These are phyloP conservation scores for Lentinula aciculospora DNA, from an alignment of 768 basidiomycete genomes.

Conservation along the genomic window DNA sequence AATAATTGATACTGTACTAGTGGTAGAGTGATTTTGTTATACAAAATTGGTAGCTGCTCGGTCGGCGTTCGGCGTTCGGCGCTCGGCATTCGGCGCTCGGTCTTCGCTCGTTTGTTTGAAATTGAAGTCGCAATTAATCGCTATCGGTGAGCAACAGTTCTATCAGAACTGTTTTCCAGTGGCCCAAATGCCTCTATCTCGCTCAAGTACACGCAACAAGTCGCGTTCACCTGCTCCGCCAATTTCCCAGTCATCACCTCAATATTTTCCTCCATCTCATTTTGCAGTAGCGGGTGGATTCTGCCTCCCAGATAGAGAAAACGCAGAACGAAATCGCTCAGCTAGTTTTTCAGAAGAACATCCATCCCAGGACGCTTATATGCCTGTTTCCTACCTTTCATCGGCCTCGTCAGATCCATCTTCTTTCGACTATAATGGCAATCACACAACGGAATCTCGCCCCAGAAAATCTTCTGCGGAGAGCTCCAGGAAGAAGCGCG, in stretches of 20 bases:
- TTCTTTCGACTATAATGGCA: constrained; percentile 21
- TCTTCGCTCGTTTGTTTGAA: no score
- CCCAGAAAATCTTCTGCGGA: constrained; percentile 12
- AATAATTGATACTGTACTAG: no score
- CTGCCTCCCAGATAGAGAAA: constrained; percentile 10
- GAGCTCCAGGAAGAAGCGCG: constrained; percentile 20
- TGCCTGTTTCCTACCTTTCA: constrained; percentile 16
- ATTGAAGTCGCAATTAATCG: no score
- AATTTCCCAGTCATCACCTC: constrained; percentile 24
- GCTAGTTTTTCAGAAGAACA: background rate
- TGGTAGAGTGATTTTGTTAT: no score
- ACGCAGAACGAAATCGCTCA: constrained; percentile 5
- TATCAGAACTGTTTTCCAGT: no score
- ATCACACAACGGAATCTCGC: background rate
- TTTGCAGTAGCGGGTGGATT: constrained; percentile 49
- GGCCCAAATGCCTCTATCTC: constrained; percentile 11
- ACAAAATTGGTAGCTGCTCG: no score
- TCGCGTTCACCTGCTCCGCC: constrained; percentile 37
- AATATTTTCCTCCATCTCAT: constrained; percentile 49
- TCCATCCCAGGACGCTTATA: constrained; percentile 12
- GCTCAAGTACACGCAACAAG: constrained; percentile 23
- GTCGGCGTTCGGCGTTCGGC: no score
- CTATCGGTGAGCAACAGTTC: no score
- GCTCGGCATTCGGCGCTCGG: no score
- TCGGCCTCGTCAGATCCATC: constrained; percentile 14